phyloP scores from a whole-genome alignment of 805 yeast genomes.

The Wickerhamomyces alni region DNA sequence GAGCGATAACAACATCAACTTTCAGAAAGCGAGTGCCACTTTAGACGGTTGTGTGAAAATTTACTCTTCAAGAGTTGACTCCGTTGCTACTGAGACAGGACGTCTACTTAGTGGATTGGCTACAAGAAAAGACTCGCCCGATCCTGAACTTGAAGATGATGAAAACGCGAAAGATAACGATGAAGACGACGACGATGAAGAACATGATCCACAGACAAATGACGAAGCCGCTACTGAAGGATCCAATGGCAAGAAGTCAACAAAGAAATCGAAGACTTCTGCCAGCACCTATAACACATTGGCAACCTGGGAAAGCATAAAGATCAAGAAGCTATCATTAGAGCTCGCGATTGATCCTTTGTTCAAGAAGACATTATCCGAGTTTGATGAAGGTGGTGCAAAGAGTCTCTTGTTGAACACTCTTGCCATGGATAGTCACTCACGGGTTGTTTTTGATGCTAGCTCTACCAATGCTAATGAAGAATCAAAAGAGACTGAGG shows the following conservation, averaged over 20 bases:
- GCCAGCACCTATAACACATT: constrained; percentile 48
- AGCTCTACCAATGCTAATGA: constrained; percentile 20
- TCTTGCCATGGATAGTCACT: constrained; percentile 43
- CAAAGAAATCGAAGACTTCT: too few relatives aligned
- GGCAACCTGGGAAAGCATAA: constrained; percentile 44
- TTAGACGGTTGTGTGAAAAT: constrained; percentile 93
- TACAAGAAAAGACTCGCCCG: constrained; percentile 26
- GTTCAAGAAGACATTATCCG: constrained; percentile 68
- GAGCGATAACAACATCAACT: constrained; percentile 72
- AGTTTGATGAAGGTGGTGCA: constrained; percentile 81
- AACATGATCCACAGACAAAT: constrained; percentile 5
- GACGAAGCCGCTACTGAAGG: constrained; percentile 19
- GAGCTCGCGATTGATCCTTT: constrained; percentile 68
- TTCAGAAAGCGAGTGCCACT: constrained; percentile 86
- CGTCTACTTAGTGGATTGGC: constrained; percentile 73
- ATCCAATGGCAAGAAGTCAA: too few relatives aligned
- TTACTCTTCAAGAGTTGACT: constrained; percentile 87
- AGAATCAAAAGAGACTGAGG: constrained; percentile 8
- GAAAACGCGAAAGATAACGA: constrained; percentile 19
- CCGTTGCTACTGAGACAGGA: constrained; percentile 88
- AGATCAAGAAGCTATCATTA: constrained; percentile 52
- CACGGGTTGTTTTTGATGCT: constrained; percentile 63
- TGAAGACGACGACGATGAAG: constrained; percentile 20
- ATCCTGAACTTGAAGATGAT: constrained; percentile 11
- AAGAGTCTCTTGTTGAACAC: constrained; percentile 62